These are phyloP conservation scores for Pseudonectria buxi DNA, from an alignment of 2,329 filamentous ascomycete species.

Conservation along the genomic window DNA sequence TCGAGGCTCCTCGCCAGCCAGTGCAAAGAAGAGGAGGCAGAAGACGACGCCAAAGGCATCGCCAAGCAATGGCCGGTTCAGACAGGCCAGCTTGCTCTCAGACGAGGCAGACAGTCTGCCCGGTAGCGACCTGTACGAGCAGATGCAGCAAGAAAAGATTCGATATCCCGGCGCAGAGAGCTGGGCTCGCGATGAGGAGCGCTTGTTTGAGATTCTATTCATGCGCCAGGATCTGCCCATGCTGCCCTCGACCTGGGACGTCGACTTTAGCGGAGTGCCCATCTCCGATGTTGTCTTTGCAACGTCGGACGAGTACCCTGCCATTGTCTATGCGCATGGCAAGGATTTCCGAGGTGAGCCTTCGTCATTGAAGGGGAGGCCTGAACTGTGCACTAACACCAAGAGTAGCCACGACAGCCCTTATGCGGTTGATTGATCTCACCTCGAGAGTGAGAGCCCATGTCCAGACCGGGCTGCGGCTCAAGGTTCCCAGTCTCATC, in stretches of 20 bases:
- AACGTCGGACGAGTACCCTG: constrained; percentile 22
- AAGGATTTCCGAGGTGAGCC: constrained; percentile 32
- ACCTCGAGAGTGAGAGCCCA: constrained; percentile 28
- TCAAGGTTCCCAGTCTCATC: constrained; percentile 27
- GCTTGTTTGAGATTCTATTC: constrained; percentile 36
- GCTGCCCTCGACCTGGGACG: constrained; percentile 33
- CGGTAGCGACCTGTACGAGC: constrained; percentile 14
- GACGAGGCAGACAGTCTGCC: constrained; percentile 6
- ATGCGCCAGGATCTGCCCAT: constrained; percentile 35
- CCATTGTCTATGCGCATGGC: constrained; percentile 32
- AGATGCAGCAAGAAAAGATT: constrained; percentile 39
- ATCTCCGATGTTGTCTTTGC: constrained; percentile 32
- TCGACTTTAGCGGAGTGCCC: constrained; percentile 35
- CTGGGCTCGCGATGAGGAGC: constrained; percentile 46
- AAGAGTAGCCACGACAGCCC: constrained; percentile 30
- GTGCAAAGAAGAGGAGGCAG: too few relatives aligned
- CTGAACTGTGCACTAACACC: constrained; percentile 8
- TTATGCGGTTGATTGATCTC: constrained; percentile 34
- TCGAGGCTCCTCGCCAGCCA: too few relatives aligned
- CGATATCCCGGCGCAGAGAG: constrained; percentile 36
- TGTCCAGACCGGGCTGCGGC: constrained; percentile 28
- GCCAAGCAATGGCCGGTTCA: constrained; percentile 3
- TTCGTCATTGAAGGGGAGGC: neutral
- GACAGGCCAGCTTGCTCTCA: constrained; percentile 2
- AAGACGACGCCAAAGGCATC: constrained; percentile 6